Base-by-base conservation (phyloP, 208 protist species). In the Tritrichomonas foetus region DNA sequence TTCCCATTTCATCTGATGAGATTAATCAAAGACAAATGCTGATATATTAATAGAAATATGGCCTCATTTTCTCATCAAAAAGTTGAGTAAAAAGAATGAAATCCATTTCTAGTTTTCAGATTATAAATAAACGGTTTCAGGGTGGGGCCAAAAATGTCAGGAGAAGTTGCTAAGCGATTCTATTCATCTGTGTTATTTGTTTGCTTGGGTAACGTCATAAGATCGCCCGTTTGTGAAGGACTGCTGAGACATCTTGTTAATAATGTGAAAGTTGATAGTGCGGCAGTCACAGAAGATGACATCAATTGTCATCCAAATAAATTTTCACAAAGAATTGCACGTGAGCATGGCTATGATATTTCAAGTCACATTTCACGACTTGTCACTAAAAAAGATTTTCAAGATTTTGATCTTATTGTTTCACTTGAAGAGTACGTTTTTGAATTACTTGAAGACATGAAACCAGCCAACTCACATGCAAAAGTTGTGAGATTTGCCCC, bases 351-450 rank as follows among this genome's bases (percentile, higher is more conserved):
- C 33, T 89, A 57, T 50, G 78, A 89, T 47, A 89, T 89, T 16
- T 89, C 78, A 5, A 1, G 5, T 57, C 78, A 89, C 30, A 30
- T 89, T n/a, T 47, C 78, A 39, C 27, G 30, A 16, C 16, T 89
- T 3, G 57, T 89, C 16, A 53, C 14, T 39, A 39, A 89, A 33
- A 27, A 53, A 39, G 78, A 89, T 89, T 89, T 61, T 47, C 39
- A 55, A 39, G 36, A 89, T 39, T 89, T 89, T 50, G 78, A 89
- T 57, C 20, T 89, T 11, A 89, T 89, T 89, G 78, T 89, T 36
- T 53, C 41, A 57, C 47, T 89, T 3, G 78, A 89, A 57, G 27
- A 39, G n/a, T 89, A 89, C 30, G 78, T 89, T 39, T 8, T 27
- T 39, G 20, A 47, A 13, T 5, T 3, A 16, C 27, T 89, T 1